Conservation (phyloP, 345 rosid genomes). For the Corymbia maculata region DNA sequence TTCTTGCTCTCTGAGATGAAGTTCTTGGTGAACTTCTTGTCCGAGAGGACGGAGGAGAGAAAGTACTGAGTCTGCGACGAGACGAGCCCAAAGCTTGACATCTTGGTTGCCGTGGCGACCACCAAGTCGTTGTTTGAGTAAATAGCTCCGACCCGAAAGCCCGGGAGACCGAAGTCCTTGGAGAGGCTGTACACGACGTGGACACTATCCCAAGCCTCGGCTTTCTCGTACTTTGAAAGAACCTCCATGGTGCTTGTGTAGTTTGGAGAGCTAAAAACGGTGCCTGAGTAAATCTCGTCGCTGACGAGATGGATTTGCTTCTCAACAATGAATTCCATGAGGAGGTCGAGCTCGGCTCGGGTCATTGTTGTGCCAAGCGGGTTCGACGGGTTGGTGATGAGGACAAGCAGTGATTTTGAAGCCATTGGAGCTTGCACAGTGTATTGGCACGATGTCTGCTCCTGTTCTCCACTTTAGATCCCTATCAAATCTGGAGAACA, state of each 20-base stretch:
- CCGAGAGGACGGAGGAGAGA: constrained; percentile 50
- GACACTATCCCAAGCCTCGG: constrained; percentile 24
- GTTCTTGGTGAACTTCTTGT: constrained; percentile 45
- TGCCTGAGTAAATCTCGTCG: constrained; percentile 80
- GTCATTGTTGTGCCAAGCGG: constrained; percentile 19
- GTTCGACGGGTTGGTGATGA: constrained; percentile 13
- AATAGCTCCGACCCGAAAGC: constrained; percentile 80
- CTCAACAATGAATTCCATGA: constrained; percentile 37
- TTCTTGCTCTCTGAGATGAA: constrained; percentile 52
- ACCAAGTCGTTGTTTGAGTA: constrained; percentile 58
- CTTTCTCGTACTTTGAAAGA: constrained; percentile 20
- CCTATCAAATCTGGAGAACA: constrained; percentile 30
- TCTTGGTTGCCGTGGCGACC: constrained; percentile 60
- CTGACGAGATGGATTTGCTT: constrained; percentile 63
- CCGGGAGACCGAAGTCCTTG: constrained; percentile 86
- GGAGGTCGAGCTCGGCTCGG: constrained; percentile 42
- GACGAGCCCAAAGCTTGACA: constrained; percentile 90
- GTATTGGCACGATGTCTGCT: constrained; percentile 36
- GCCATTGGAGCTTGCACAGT: constrained; percentile 38
- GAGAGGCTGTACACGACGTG: constrained; percentile 84
- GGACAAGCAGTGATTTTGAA: constrained; percentile 28
- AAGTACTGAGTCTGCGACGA: constrained; percentile 83
- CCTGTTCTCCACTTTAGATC: constrained; percentile 56
- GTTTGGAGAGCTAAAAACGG: constrained; percentile 53
- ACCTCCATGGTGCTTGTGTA: constrained; percentile 53